Percentiles rank a stretch among this genome's conserved stretches.
phyloP scores from a whole-genome alignment of 2,329 filamentous ascomycete species.

The Chaetomium strumarium region DNA sequence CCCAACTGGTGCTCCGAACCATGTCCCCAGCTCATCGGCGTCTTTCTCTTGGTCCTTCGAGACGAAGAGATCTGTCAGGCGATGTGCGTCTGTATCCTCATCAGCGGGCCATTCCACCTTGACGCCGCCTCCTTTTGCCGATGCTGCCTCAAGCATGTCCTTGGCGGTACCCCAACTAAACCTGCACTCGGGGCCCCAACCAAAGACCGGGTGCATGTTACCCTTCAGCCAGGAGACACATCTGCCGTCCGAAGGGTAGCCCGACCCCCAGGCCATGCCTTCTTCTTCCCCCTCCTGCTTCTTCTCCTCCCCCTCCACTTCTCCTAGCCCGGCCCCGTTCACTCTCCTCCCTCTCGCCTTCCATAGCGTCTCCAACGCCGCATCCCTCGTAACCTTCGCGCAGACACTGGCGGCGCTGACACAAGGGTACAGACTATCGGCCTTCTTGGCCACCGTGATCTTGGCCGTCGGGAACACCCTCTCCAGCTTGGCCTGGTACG shows the following conservation, averaged over 20 bases:
- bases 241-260: conserved; percentile 82
- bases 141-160: conserved; percentile 78
- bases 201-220: conserved; percentile 90
- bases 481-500: conserved; percentile 81
- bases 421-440: conserved; percentile 85
- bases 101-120: conserved; percentile 81
- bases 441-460: conserved; percentile 81
- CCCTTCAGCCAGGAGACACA: conserved; percentile 75
- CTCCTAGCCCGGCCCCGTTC: conserved; percentile 21
- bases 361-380: conserved; percentile 76
- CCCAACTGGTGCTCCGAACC: conserved; percentile 73
- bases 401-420: conserved; percentile 92
- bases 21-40: conserved; percentile 64
- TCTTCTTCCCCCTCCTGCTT: conserved; percentile 33
- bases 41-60: conserved; percentile 38
- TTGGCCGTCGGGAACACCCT: conserved; percentile 71
- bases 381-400: conserved; percentile 92
- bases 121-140: conserved; percentile 54
- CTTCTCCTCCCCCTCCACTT: conserved; percentile 29
- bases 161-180: conserved; percentile 97
- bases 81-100: conserved; percentile 61
- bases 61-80: conserved; percentile 71
- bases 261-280: conserved; percentile 71
- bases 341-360: conserved; percentile 29
- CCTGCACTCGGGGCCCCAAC: conserved; percentile 87